Evolutionary conservation across 2,329 filamentous ascomycete genomes (phyloP), one percentile per base, ranked within the genome.

Genomic region (Neofusicoccum sp.): DNA sequence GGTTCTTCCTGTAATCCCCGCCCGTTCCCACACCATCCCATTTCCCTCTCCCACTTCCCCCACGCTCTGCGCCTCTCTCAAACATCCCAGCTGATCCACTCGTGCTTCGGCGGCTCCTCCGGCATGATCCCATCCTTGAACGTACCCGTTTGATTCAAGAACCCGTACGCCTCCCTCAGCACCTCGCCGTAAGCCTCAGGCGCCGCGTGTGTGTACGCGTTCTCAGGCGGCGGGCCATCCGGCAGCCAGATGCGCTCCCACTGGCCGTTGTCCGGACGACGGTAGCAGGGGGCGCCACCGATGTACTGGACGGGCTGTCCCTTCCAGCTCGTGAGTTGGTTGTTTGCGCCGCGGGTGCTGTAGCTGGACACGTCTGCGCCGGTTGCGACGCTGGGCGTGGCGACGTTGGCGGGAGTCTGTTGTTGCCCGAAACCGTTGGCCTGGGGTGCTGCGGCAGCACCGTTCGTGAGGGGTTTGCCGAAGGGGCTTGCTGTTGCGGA

Each of bases 121-220:
- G 93, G 93, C 77, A 96, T 89, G 6, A 86, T 68, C 0, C 87
- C 88, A 36, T 86, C 85, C 43, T 83, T 80, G 72, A 96, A 96
- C 33, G 72, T 75, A 0, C 90, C 90, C 20, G 84, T 84, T 64
- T 85, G 79, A 47, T 82, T 78, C 70, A 92, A 86, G 45, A 82
- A 79, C 62, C 79, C 78, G 76, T 93, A 96, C 47, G 85, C 82
- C 38, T 79, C 80, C 68, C 84, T 84, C 40, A 86, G 61, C 14
- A 69, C 82, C 1, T 86, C 81, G 20, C 84, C 81, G 64, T 90
- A 90, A 38, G 73, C 70, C 6, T 84, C 81, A 1, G 79, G 73
- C 0, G 80, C 80, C 2, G 84, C 74, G 70, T 90, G 86, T 7
- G 88, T 88, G 64, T 88, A 78, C 36, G 78, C 71, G 48, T 77